Base-by-base conservation (phyloP, 1,284 basidiomycete species). In the Leccinum subspadiceum region DNA sequence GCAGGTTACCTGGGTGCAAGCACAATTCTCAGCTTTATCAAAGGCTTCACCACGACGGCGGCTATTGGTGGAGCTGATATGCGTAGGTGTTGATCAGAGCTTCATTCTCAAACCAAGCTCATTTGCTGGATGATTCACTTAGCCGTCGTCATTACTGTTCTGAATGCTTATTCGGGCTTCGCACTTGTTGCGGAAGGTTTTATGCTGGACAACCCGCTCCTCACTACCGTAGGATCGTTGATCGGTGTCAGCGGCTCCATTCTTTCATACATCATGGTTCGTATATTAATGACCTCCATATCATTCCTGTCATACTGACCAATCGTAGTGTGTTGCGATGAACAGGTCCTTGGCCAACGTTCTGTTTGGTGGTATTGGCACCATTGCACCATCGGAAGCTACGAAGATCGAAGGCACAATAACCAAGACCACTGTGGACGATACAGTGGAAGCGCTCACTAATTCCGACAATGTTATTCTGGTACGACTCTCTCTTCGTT, bases 181-280 rank as follows among this genome's bases (percentile, higher is more conserved):
- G 92, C 92, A 20, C 83, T 94, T n/a, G 90, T 94, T n/a, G 92
- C 92, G 2, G 92, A 94, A 81, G 92, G 90, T 6, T 90, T 94
- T 70, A 94, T 94, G 92, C 74, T 93, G 63, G 89, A 94, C 69
- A 93, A 94, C 69, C 84, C 90, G 22, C 79, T 94, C 6, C 76
- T 94, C 54, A 91, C 90, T 1, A 89, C 88, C 0, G 84, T 94
- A 20, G 92, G 92, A 20, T 87, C 89, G 29, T 76, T 94, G 50
- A 94, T 94, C 61, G 92, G 91, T 51, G 90, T 93, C 69, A 91
- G 88, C 72, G 91, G 91, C 58, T 92, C 89, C n/a, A 94, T 94
- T 68, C 82, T 94, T 57, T 92, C 90, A 9, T 93, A 94, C 68
- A 93, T 94, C 69, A 94, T 94, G 92, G 92, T 92, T 65, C 66